Evolutionary conservation across 2,329 filamentous ascomycete genomes (phyloP).

Genomic region (Colletotrichum echinochloae): DNA sequence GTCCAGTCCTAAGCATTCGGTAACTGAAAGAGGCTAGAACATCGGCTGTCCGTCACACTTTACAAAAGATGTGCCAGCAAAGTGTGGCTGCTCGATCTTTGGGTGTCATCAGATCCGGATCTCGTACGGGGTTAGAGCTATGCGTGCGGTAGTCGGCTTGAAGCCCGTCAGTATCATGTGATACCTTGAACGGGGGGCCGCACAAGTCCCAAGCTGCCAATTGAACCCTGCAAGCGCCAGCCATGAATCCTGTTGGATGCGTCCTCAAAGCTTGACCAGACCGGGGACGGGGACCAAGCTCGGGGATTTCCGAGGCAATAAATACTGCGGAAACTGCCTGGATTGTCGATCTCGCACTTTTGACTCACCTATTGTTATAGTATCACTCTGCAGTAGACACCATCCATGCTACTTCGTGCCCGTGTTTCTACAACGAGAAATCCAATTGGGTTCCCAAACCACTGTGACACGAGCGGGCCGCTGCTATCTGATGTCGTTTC

Average conservation of each 20-base stretch:
- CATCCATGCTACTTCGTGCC: conserved; percentile 22
- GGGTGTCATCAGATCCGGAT: not conserved
- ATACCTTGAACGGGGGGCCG: conserved; percentile 12
- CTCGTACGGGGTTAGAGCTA: not conserved
- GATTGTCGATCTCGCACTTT: not conserved
- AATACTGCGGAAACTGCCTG: too few relatives aligned
- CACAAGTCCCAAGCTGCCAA: conserved; percentile 18
- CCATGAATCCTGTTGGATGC: not conserved
- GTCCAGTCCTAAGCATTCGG: conserved; percentile 18
- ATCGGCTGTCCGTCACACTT: not conserved
- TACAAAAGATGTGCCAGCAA: conserved; percentile 12
- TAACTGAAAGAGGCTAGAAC: conserved; percentile 27
- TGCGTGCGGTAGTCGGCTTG: not conserved
- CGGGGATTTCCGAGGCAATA: too few relatives aligned
- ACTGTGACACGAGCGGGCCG: conserved; percentile 30
- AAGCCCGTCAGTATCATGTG: not conserved
- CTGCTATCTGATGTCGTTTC: conserved; percentile 21
- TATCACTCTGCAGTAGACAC: not conserved
- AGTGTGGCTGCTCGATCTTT: not conserved
- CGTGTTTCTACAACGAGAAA: conserved; percentile 20
- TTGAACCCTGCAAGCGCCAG: not conserved
- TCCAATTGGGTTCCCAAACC: conserved; percentile 14
- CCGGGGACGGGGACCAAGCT: too few relatives aligned
- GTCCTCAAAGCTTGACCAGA: conserved; percentile 31
- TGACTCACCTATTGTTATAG: not conserved